Conservation (phyloP, 768 basidiomycete species). For the Phanerochaete sordida region DNA sequence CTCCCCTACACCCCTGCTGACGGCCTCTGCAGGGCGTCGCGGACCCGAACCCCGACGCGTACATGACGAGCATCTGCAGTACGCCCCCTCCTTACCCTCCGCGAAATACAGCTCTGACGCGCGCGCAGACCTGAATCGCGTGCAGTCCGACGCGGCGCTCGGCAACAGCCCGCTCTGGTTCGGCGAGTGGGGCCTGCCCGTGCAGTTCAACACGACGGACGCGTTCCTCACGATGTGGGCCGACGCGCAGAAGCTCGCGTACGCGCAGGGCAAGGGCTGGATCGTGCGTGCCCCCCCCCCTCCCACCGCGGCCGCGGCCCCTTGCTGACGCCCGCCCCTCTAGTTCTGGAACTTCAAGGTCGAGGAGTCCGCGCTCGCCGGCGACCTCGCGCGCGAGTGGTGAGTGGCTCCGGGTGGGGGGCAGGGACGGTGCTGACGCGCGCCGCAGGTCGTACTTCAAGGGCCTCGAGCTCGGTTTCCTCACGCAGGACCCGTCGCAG, state of each 20-base stretch:
- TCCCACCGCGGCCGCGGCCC: background rate
- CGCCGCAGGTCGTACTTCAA: constrained; percentile 66
- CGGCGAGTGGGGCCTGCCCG: constrained; percentile 61
- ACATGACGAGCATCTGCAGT: constrained; percentile 71
- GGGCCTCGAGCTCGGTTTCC: constrained; percentile 52
- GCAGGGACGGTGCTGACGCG: background rate
- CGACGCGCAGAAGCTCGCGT: constrained; percentile 69
- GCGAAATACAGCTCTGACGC: background rate
- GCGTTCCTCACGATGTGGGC: constrained; percentile 65
- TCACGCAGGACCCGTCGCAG: constrained; percentile 59
- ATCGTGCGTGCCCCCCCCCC: constrained; percentile 40
- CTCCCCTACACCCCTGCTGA: constrained; percentile 4
- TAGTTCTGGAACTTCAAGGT: constrained; percentile 77
- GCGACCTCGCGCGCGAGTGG: constrained; percentile 61
- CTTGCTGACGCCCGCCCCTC: background rate
- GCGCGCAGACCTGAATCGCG: constrained; percentile 52
- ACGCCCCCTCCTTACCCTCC: constrained; percentile 14
- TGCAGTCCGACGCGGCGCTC: constrained; percentile 43
- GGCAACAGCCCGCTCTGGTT: constrained; percentile 50
- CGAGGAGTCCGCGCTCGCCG: constrained; percentile 50
- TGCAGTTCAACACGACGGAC: constrained; percentile 60
- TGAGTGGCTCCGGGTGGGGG: constrained; percentile 25
- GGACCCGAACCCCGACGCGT: constrained; percentile 57
- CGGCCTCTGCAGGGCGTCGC: constrained; percentile 58
- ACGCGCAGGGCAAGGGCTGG: constrained; percentile 61